Base-by-base conservation (phyloP, 2,329 filamentous ascomycete species). In the Ceratocystis colombiana region DNA sequence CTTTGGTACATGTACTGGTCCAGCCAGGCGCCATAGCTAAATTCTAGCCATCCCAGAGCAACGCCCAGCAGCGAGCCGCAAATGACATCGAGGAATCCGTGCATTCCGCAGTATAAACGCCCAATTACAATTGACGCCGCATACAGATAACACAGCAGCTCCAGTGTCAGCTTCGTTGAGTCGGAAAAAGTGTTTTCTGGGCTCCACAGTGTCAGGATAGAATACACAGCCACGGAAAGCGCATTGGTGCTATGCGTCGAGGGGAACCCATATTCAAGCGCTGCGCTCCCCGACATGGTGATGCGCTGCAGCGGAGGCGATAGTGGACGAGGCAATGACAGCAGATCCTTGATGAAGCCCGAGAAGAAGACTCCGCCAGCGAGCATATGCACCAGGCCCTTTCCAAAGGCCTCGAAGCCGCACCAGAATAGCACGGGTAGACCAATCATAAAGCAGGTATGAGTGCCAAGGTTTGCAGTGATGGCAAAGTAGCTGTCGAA, bases 401-500 rank as follows among this genome's bases (percentile, higher is more conserved):
- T 88, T 66, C 90, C 94, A 70, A 96, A 83, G 69, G 83, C 86
- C 55, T 88, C 86, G 76, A 92, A 89, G 65, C 93, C 93, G 72
- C 90, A 96, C 94, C 94, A 99, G 79, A 97, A 97, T 71, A 96
- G 83, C 70, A 97, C 90, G 5, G 94, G 94, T 72, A 99, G 79
- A 67, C 90, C 88, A 70, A 96, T 83, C 92, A 97, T 97, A 80
- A 96, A 99, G 79, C 96, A 97, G 0, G 94, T 99, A 77, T 99
- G 94, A 0, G 94, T 99, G 70, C 94, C 90, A 66, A 97, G 83
- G 75, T 97, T 99, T 69, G 94, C 94, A 0, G 92, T 96, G 70
- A 95, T 90, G 63, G 94, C 93, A 76, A 99, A 99, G 79, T 96
- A 99, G 69, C 90, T 90, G 76, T 99, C 94, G 72, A 97, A 86